Evolutionary conservation across 2,329 filamentous ascomycete species (phyloP).

Genomic region (Aspergillus vadensis): DNA sequence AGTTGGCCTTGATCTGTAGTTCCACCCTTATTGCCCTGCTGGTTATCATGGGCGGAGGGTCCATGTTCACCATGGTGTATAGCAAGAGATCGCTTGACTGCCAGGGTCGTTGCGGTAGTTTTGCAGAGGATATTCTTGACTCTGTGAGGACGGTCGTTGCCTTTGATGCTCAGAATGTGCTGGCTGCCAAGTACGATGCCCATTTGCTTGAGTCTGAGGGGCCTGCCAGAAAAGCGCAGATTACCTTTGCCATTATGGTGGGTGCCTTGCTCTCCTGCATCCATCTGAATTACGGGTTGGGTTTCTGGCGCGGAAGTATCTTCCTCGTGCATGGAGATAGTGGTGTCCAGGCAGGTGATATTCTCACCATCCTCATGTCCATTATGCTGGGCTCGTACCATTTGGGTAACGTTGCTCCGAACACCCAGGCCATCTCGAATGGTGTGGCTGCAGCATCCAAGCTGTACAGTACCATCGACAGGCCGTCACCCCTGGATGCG

Average conservation of each 20-base stretch:
- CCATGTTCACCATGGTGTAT: conserved; percentile 72
- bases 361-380: conserved; percentile 34
- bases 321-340: conserved; percentile 24
- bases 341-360: conserved; percentile 27
- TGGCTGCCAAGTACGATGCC: conserved; percentile 31
- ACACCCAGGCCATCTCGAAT: conserved; percentile 46
- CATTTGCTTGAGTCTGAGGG: conserved; percentile 28
- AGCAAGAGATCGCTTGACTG: conserved; percentile 73
- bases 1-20: conserved; percentile 79
- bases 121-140: conserved; percentile 55
- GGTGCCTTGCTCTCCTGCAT: conserved; percentile 35
- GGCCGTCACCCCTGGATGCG: conserved; percentile 43
- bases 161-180: conserved; percentile 43
- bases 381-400: conserved; percentile 43
- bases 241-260: conserved; percentile 32
- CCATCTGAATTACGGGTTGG: conserved; percentile 36
- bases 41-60: conserved; percentile 70
- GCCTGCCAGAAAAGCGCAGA: conserved; percentile 31
- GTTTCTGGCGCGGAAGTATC: conserved; percentile 38
- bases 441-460: conserved; percentile 43
- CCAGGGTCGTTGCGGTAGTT: conserved; percentile 61
- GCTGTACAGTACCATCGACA: conserved; percentile 47
- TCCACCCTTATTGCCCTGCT: conserved; percentile 77
- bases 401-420: conserved; percentile 43
- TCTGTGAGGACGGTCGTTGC: conserved; percentile 54